Conservation (phyloP, 2,329 filamentous ascomycete genomes). For the Alternaria arbusti region DNA sequence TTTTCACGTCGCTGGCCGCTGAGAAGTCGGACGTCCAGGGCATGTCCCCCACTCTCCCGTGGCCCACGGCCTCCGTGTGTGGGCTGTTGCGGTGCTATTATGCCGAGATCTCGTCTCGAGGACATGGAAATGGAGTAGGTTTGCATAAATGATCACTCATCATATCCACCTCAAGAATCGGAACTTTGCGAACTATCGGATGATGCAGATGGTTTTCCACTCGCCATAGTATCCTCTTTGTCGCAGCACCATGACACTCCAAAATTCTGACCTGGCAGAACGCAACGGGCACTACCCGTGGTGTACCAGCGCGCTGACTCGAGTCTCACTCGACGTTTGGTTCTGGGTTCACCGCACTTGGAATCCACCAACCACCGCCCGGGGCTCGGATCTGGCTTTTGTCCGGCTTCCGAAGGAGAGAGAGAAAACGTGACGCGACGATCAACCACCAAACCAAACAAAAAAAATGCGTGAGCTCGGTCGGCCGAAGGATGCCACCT, state of each 20-base stretch:
- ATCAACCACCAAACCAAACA: not conserved
- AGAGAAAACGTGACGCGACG: not conserved
- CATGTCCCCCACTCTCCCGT: not conserved
- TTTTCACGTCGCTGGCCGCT: not conserved
- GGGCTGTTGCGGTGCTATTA: not conserved
- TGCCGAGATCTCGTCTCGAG: not conserved
- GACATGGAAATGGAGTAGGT: not conserved
- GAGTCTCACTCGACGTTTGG: not conserved
- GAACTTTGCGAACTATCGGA: not conserved
- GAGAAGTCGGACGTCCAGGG: not conserved
- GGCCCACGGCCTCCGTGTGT: not conserved
- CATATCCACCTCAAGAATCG: not conserved
- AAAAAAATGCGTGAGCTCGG: not conserved
- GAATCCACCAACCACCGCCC: not conserved
- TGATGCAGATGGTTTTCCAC: not conserved
- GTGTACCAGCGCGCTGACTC: not conserved
- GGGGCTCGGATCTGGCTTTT: not conserved
- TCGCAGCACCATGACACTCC: not conserved
- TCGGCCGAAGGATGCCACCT: not conserved
- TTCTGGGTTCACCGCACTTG: not conserved
- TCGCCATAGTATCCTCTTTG: not conserved
- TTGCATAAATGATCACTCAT: not conserved
- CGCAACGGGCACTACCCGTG: not conserved
- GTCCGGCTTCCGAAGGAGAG: not conserved
- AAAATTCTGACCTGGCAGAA: not conserved